Percentiles rank a stretch among this genome's conserved stretches.
Conservation (phyloP, 345 rosid species). For the Lagerstroemia speciosa region DNA sequence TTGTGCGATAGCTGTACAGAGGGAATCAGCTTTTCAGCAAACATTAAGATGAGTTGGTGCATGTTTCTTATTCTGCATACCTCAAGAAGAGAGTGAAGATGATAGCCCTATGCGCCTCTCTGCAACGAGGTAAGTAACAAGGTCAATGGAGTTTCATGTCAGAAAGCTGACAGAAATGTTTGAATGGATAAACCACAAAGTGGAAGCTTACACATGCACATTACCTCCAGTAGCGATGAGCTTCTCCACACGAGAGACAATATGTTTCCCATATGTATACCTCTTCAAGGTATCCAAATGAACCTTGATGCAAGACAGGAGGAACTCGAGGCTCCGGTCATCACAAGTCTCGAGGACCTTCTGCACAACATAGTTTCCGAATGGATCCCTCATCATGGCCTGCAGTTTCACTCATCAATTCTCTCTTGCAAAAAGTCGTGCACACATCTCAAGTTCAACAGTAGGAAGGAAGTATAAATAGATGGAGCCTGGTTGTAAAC, state of each 20-base stretch:
- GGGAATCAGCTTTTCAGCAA: slow-evolving; percentile 1
- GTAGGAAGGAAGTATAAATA: background rate
- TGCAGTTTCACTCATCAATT: slow-evolving; percentile 22
- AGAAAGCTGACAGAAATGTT: background rate
- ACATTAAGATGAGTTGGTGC: slow-evolving; percentile 12
- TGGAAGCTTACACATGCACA: background rate
- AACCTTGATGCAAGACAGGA: slow-evolving; percentile 83
- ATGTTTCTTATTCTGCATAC: background rate
- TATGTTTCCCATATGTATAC: slow-evolving; percentile 94
- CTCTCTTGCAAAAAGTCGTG: background rate
- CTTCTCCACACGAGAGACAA: slow-evolving; percentile 93
- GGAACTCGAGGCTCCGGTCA: slow-evolving; percentile 64
- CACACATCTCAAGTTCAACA: background rate
- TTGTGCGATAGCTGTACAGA: slow-evolving; percentile 13
- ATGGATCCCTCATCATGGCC: slow-evolving; percentile 99
- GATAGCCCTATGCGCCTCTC: slow-evolving; percentile 76
- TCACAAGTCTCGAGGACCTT: slow-evolving; percentile 94
- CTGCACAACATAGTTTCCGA: slow-evolving; percentile 94
- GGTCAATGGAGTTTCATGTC: background rate
- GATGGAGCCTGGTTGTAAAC: background rate
- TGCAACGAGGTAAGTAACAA: slow-evolving; percentile 24
- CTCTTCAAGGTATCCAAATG: slow-evolving; percentile 82
- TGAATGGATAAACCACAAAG: background rate
- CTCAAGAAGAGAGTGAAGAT: slow-evolving; percentile 30
- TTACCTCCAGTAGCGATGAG: slow-evolving; percentile 89